Evolutionary conservation across 2,329 filamentous ascomycete genomes (phyloP).

Genomic region (Aspergillus sp.): DNA sequence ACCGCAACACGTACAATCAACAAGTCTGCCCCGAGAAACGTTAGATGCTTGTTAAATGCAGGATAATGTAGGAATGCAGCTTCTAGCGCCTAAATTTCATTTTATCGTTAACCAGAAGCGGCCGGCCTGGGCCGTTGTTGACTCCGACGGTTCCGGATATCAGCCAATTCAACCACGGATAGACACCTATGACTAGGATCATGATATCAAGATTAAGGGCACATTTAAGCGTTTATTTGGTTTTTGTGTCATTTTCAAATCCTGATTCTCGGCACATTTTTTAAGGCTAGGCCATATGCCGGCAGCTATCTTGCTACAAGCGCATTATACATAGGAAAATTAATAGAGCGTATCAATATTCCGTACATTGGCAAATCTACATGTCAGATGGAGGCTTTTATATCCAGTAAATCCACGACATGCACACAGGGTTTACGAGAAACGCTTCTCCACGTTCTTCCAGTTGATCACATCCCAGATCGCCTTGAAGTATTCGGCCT

Average conservation of each 20-base stretch:
- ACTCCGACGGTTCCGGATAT: conserved; percentile 5
- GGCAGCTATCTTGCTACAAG: not conserved
- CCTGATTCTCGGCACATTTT: not conserved
- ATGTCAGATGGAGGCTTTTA: not conserved
- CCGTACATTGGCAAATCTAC: not conserved
- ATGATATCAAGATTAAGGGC: not conserved
- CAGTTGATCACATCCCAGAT: conserved; percentile 97
- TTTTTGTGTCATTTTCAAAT: not conserved
- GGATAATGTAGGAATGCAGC: not conserved
- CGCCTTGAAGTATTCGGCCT: conserved; percentile 91
- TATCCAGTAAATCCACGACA: not conserved
- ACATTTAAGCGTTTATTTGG: not conserved
- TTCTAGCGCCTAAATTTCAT: not conserved
- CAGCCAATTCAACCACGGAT: not conserved
- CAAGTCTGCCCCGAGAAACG: not conserved
- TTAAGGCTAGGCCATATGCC: not conserved
- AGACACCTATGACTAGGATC: not conserved
- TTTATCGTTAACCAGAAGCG: not conserved
- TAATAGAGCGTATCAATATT: not conserved
- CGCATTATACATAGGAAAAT: not conserved
- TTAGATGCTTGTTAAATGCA: not conserved
- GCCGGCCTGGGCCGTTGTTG: not conserved
- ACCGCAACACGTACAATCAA: not conserved
- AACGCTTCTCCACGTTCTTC: conserved; percentile 81
- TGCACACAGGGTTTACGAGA: conserved; percentile 46